A percentile compares a stretch with the other conserved stretches of the same genome.
phyloP scores from a whole-genome alignment of 2,329 filamentous ascomycete species.

The Colletotrichum theobromicola region DNA sequence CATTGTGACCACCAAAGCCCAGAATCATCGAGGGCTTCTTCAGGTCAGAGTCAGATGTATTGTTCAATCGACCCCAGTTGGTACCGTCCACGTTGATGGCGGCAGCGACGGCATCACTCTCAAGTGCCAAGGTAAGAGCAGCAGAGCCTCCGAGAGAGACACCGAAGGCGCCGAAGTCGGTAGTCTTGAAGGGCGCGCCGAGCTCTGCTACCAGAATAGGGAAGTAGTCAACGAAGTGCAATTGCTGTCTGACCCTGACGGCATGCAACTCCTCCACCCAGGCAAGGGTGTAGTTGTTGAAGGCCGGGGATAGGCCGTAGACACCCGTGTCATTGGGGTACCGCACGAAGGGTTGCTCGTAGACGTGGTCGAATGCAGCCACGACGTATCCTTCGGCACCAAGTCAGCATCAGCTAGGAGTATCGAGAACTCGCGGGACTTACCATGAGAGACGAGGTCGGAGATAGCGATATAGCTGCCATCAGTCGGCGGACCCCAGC shows the following conservation, averaged over 20 bases:
- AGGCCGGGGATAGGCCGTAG: conserved; percentile 15
- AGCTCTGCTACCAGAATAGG: conserved; percentile 16
- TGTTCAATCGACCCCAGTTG: conserved; percentile 1
- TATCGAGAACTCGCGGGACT: background rate
- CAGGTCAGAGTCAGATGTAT: conserved; percentile 22
- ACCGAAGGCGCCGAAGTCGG: conserved; percentile 24
- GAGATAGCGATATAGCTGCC: conserved; percentile 9
- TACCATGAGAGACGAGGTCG: conserved; percentile 19
- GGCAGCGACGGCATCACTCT: conserved; percentile 15
- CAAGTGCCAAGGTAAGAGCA: conserved; percentile 22
- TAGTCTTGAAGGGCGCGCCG: conserved; percentile 20
- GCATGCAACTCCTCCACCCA: conserved; percentile 19
- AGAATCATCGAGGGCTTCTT: conserved; percentile 26
- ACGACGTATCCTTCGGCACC: conserved; percentile 28
- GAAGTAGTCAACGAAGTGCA: conserved; percentile 24
- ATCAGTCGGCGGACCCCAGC: conserved; percentile 14
- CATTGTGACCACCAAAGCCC: conserved; percentile 22
- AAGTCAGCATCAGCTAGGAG: background rate
- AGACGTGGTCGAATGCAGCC: conserved; percentile 30
- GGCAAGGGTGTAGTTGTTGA: conserved; percentile 1
- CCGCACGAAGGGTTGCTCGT: conserved; percentile 31
- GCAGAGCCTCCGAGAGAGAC: conserved; percentile 27
- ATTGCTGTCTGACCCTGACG: conserved; percentile 23
- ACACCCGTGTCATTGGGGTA: conserved; percentile 32
- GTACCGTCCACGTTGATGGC: conserved; percentile 28